Evolutionary conservation across 495 filamentous ascomycete species (phyloP).

Genomic region (Hypomontagnella monticulosa): DNA sequence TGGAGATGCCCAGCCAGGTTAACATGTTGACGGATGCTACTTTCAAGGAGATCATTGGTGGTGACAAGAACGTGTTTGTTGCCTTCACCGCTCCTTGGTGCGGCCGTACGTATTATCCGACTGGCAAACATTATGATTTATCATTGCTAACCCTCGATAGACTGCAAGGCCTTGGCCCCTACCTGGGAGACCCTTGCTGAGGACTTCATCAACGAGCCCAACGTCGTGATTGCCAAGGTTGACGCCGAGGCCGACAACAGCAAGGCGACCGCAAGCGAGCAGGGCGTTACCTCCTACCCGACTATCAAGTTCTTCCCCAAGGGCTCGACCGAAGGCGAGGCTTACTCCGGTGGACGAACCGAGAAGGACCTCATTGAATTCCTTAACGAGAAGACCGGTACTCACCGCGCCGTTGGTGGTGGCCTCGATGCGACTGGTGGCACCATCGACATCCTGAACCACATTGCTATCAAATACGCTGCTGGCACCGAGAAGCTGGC

Average conservation of each 20-base stretch:
- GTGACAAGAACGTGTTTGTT: constrained; percentile 90
- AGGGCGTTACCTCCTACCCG: constrained; percentile 85
- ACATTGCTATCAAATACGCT: constrained; percentile 72
- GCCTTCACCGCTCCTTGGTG: constrained; percentile 98
- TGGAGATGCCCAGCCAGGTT: constrained; percentile 72
- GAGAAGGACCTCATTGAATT: constrained; percentile 82
- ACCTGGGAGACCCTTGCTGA: constrained; percentile 87
- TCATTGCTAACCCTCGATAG: constrained; percentile 59
- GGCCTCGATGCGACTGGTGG: constrained; percentile 82
- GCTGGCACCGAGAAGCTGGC: constrained; percentile 65
- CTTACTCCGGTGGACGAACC: constrained; percentile 80
- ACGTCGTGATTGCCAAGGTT: constrained; percentile 90
- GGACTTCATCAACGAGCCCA: constrained; percentile 79
- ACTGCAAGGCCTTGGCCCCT: constrained; percentile 96
- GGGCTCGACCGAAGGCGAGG: constrained; percentile 76
- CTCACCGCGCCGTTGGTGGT: constrained; percentile 84
- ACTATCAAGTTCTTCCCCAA: constrained; percentile 98
- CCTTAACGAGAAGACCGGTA: constrained; percentile 90
- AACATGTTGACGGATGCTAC: constrained; percentile 80
- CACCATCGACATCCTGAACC: constrained; percentile 79
- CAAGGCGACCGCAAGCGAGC: constrained; percentile 77
- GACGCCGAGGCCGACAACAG: constrained; percentile 88
- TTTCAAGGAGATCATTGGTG: constrained; percentile 81
- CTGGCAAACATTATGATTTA: neutral
- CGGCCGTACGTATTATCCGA: constrained; percentile 76